Conservation (phyloP, 345 rosid genomes). For the Populus nigra region DNA sequence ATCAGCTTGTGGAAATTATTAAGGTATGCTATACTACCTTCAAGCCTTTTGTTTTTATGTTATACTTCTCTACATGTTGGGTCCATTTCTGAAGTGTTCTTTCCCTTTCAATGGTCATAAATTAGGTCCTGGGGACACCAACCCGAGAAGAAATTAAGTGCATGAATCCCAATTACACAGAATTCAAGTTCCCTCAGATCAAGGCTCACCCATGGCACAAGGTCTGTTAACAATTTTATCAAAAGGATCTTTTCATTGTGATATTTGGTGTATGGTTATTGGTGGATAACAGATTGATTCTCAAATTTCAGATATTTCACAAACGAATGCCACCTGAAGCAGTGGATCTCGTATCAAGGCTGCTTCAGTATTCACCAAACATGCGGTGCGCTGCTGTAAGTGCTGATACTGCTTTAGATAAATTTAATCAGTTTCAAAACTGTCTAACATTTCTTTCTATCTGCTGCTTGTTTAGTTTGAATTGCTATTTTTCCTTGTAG, state of each 20-base stretch:
- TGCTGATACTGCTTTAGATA: neutral
- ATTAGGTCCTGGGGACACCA: conserved; percentile 90
- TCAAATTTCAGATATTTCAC: conserved; percentile 21
- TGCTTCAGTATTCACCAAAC: conserved; percentile 27
- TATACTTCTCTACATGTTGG: neutral
- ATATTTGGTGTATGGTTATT: neutral
- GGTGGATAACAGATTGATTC: neutral
- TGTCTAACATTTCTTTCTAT: neutral
- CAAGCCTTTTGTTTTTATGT: neutral
- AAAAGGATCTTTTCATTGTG: neutral
- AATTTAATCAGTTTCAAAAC: neutral
- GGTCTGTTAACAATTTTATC: conserved; percentile 38
- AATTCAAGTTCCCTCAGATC: conserved; percentile 96
- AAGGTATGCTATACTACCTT: conserved; percentile 48
- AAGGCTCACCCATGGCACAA: conserved; percentile 99
- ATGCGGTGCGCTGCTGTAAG: conserved; percentile 27
- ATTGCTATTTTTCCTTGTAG: neutral
- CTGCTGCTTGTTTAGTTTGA: neutral
- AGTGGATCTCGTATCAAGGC: conserved; percentile 29
- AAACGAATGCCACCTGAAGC: conserved; percentile 26
- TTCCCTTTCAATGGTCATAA: neutral
- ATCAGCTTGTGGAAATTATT: conserved; percentile 95
- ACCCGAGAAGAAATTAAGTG: conserved; percentile 96
- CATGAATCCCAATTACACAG: conserved; percentile 96
- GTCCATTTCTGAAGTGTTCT: neutral